phyloP scores from a whole-genome alignment of 2,329 filamentous ascomycete species.

The Bimuria novae-zelandiae region DNA sequence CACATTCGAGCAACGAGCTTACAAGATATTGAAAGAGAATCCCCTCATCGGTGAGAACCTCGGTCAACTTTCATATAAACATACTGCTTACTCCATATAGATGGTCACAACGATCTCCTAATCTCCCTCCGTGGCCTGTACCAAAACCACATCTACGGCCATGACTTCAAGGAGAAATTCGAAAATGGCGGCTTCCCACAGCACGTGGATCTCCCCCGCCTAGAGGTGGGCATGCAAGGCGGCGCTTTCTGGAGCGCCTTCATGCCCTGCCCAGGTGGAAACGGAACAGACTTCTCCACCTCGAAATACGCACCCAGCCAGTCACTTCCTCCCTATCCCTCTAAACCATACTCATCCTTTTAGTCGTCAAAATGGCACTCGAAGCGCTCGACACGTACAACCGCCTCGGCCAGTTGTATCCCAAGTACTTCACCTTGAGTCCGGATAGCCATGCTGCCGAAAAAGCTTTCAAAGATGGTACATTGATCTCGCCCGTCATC shows the following conservation, averaged over 20 bases:
- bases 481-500: constrained; percentile 41
- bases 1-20: constrained; percentile 38
- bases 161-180: constrained; percentile 76
- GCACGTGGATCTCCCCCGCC: constrained; percentile 80
- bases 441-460: constrained; percentile 65
- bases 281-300: constrained; percentile 74
- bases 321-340: constrained; percentile 23
- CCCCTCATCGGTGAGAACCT: constrained; percentile 47
- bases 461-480: constrained; percentile 52
- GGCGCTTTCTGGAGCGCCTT: constrained; percentile 95
- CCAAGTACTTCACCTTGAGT: constrained; percentile 69
- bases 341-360: constrained; percentile 12
- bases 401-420: constrained; percentile 67
- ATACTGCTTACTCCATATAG: constrained; percentile 51
- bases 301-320: constrained; percentile 70
- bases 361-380: constrained; percentile 69
- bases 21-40: constrained; percentile 43
- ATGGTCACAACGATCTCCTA: constrained; percentile 89
- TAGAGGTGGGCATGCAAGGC: constrained; percentile 72
- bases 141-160: constrained; percentile 76
- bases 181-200: constrained; percentile 67
- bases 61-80: not conserved
- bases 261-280: constrained; percentile 67
- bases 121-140: constrained; percentile 70
- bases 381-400: constrained; percentile 76